Evolutionary conservation across 2,329 filamentous ascomycete genomes (phyloP), one percentile per base, ranked within the genome.

Genomic region (Aureobasidium leucospermi): DNA sequence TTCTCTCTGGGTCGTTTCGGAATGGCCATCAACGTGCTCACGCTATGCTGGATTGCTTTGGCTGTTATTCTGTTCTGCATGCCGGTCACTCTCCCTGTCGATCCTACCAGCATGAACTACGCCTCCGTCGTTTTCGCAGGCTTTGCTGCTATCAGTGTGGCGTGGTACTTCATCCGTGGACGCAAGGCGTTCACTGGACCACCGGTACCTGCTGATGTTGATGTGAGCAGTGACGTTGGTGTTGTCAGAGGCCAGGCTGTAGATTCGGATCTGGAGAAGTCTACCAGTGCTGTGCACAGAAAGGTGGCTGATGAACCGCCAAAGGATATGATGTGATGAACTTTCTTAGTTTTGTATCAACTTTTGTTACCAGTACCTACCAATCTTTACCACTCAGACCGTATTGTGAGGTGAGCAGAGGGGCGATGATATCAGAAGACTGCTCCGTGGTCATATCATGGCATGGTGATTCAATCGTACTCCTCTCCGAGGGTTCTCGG

Each of bases 51-150:
- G 88, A 89, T 91, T 60, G 71, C 76, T 34, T 77, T 92, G 16
- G 81, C 87, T 1, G 80, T 89, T 15, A 80, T 88, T 59, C 75
- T 92, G 46, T 92, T 90, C 75, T 90, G 86, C 69, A 89, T 92
- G 86, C 88, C 78, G 0, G 74, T 78, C 28, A 74, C 70, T 46
- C 62, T 79, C 11, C 74, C 76, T 0, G 73, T 74, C 0, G 29
- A 29, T n/a, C 9, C 36, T 4, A 65, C 64, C 1, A 71, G 65
- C 3, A 74, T 79, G 77, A 79, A 79, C 61, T 72, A 71, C 46
- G 69, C 69, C 2, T 65, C 63, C 11, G 68, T 67, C 7, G 69
- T 71, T 4, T 70, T 70, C 34, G 66, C 62, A 34, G 68, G 69
- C 3, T 72, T 73, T 58, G 70, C 69, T 8, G 43, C 62, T 1